Evolutionary conservation across 1,284 basidiomycete species (phyloP).

Genomic region (Malassezia psittaci): DNA sequence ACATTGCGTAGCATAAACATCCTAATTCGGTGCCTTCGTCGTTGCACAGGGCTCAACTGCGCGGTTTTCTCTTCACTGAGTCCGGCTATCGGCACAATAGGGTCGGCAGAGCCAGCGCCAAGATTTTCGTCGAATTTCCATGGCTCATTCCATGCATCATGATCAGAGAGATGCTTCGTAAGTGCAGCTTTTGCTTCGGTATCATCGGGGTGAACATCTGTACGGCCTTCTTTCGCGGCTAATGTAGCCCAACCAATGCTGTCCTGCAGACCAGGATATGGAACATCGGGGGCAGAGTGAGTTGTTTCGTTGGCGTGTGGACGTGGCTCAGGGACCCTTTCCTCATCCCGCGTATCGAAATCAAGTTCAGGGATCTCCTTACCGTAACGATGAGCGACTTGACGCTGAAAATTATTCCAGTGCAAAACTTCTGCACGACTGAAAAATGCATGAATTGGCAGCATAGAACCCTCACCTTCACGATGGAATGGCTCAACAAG

Average conservation of each 20-base stretch:
- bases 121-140: slow-evolving; percentile 7
- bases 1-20: slow-evolving; percentile 45
- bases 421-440: neutral
- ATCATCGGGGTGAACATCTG: neutral
- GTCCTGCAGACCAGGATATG: neutral
- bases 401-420: neutral
- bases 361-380: neutral
- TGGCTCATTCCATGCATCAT: slow-evolving; percentile 7
- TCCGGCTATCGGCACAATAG: neutral
- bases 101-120: neutral
- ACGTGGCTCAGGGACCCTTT: neutral
- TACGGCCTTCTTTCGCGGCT: neutral
- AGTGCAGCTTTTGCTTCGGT: neutral
- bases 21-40: slow-evolving; percentile 37
- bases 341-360: neutral
- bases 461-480: neutral
- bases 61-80: neutral
- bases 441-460: neutral
- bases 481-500: neutral
- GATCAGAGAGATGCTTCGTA: neutral
- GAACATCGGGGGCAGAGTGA: neutral
- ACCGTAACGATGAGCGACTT: neutral
- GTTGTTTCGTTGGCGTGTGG: neutral
- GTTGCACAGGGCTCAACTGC: neutral
- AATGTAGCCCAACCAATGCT: neutral